Conservation (phyloP, 1,284 basidiomycete genomes). For the Ceratobasidium sp. region DNA sequence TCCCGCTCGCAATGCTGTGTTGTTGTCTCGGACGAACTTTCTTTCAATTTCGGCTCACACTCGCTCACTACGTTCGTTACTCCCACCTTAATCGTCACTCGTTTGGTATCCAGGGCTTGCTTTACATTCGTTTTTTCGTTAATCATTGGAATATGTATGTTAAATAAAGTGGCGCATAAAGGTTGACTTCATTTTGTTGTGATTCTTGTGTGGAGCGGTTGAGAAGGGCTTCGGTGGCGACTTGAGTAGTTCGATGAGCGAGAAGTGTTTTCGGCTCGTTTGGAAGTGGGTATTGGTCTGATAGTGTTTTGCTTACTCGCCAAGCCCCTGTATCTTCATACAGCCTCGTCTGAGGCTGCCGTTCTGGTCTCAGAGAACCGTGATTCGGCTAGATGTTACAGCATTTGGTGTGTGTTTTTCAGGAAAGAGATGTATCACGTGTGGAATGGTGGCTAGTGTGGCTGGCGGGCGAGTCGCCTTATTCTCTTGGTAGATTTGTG, state of each 20-base stretch:
- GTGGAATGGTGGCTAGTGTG: neutral
- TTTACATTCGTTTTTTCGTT: neutral
- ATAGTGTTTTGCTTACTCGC: no score
- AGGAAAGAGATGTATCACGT: no score
- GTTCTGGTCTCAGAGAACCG: no score
- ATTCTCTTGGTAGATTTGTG: no score
- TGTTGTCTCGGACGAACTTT: neutral
- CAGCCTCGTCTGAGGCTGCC: no score
- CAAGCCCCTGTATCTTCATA: no score
- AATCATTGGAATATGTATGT: neutral
- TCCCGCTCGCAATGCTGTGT: neutral
- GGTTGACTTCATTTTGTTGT: neutral
- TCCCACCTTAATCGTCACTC: neutral
- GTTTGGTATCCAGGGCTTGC: neutral
- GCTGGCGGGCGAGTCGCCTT: no score
- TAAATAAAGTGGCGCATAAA: neutral
- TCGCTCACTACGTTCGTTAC: constrained; percentile 1
- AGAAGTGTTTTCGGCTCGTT: neutral
- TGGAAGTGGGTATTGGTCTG: no score
- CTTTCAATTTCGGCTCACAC: neutral
- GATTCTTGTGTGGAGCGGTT: neutral
- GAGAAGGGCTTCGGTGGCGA: neutral
- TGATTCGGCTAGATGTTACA: no score
- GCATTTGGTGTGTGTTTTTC: no score
- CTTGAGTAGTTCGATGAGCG: neutral